phyloP scores from a whole-genome alignment of 2,329 filamentous ascomycete species.

The Ophiostoma quercus region DNA sequence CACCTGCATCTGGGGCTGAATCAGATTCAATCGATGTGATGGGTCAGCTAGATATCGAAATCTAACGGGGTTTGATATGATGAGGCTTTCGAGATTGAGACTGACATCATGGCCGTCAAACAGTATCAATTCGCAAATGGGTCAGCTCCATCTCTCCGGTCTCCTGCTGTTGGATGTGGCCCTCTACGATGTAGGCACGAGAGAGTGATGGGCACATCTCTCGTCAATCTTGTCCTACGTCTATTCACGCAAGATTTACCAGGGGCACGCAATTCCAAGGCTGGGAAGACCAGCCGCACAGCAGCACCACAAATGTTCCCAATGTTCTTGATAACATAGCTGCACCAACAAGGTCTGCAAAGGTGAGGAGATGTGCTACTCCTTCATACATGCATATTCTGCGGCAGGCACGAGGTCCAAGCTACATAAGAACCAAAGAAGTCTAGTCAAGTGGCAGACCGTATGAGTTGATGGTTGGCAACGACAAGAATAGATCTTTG shows the following conservation, averaged over 20 bases:
- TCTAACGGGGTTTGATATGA: not conserved
- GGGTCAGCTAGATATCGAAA: not conserved
- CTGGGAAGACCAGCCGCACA: slow-evolving; percentile 5
- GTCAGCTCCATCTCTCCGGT: not conserved
- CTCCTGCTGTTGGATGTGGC: not conserved
- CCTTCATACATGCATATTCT: slow-evolving; percentile 1
- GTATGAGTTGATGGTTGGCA: not conserved
- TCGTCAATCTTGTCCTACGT: not conserved
- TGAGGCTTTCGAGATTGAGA: not conserved
- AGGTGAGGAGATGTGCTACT: not conserved
- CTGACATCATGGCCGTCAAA: not conserved
- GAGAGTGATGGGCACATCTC: not conserved
- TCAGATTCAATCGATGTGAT: not conserved
- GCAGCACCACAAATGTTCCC: not conserved
- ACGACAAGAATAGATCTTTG: not conserved
- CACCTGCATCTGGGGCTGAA: slow-evolving; percentile 4
- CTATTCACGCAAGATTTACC: not conserved
- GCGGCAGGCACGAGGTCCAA: not conserved
- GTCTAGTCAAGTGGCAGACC: not conserved
- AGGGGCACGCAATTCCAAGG: slow-evolving; percentile 3
- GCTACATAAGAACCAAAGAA: not conserved
- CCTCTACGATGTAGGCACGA: not conserved
- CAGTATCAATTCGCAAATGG: not conserved
- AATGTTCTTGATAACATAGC: not conserved
- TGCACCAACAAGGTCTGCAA: slow-evolving; percentile 1